Base-by-base conservation (phyloP, 495 filamentous ascomycete species). In the Aspergillus asperescens region DNA sequence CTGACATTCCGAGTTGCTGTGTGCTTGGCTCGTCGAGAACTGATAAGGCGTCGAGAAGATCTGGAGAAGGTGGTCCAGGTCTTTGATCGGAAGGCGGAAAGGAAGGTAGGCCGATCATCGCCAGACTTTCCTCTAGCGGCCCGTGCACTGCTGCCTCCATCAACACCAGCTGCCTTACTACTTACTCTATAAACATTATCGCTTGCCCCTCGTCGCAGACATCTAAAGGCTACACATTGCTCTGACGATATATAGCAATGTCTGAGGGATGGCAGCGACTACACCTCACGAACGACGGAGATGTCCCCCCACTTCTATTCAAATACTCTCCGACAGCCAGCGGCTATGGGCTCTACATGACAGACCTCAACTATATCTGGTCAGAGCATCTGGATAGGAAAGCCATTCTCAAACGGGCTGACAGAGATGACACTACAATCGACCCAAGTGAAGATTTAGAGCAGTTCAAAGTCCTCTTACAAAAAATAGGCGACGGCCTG, bases 331-430 rank as follows among this genome's bases (percentile, higher is more conserved):
- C 80, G 52, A 75, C 69, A 15, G 31, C 61, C 18, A 61, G 71
- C 24, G 80, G 81, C 34, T 98, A 96, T 71, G 78, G 73, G 8
- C 58, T 96, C 31, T 79, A 83, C 51, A 63, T 96, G 24, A 93
- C 92, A 4, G 93, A 98, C 66, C 79, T 97, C 15, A 86, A 83
- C 62, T 76, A 82, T 52, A 67, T 96, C n/a, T 98, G 93, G 93
- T 75, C 75, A 4, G 90, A 96, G 70, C 70, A 61, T 15, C 69
- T 95, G 27, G 73, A 82, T 31, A 76, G 79, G 24, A 66, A 68
- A 41, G 75, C 77, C 1, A 89, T 97, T 48, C 63, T 87, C 20
- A 65, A 75, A 31, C 78, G 86, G 48, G 88, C 87, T 19, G 68
- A 83, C 16, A 71, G 82, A 7, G 73, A 81, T 55, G 76, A 82